Base-by-base conservation (phyloP, 1,284 basidiomycete species). In the Cystobasidium pallidum region DNA sequence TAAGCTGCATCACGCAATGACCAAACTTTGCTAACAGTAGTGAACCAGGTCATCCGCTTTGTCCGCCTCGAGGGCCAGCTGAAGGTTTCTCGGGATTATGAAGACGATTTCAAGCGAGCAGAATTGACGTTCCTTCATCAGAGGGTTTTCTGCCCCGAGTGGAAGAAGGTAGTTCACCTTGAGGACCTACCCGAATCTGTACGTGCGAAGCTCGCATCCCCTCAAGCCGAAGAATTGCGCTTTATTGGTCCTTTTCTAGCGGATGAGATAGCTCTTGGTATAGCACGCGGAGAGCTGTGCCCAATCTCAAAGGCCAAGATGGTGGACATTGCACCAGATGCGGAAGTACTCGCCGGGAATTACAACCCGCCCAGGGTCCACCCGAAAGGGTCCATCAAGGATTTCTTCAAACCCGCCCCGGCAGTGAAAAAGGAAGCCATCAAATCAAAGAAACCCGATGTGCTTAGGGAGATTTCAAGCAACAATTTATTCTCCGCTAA, bases 81-180 rank as follows among this genome's bases (percentile, higher is more conserved):
- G 80, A 80, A 83, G 6, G 88, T 99, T 0, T 94, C 95, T 0
- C 81, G 82, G 32, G 86, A 85, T 52, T 98, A 97, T 81, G 82
- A 89, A 41, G 83, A 87, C 64, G 85, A 87, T n/a, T 86, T 86
- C 74, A 77, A 80, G 4, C 82, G 80, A 24, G 94, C 96, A 8
- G 94, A 99, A 81, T 89, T 90, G 74, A 95, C 94, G 34, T 99
- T 99, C 81, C 83, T 93, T 58, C 89, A 98, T 81, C 96, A 99
- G 80, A 85, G 94, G 59, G 94, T 99, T 52, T 99, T 90, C 80
- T 90, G 92, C 81, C 93, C 95, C 0, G 77, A 82, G 19, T 75
- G 83, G 39, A 84, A 88, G 79, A 82, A 81, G 62, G 83, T 96
- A 15, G 88, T 92, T 0, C 86, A 90, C 78, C 82, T 96, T 63